Base-by-base conservation (phyloP, 2,329 filamentous ascomycete genomes). In the Aspergillus ochraceoroseus region DNA sequence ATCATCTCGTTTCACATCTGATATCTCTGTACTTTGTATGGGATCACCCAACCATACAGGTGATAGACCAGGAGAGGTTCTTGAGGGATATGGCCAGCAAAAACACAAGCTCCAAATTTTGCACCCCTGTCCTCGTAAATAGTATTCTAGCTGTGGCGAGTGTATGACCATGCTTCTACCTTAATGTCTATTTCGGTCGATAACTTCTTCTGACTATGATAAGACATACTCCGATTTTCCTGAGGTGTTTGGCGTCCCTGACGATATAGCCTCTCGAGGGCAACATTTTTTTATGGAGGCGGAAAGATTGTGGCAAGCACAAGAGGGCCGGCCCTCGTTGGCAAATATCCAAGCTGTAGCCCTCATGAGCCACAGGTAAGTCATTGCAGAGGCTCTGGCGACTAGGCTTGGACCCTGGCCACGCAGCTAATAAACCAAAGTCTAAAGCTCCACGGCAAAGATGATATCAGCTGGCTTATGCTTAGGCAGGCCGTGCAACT, bases 11-110 rank as follows among this genome's bases (percentile, higher is more conserved):
- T 51, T 78, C 81, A 6, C 87, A 94, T 62, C 75, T 95, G 19
- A 77, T 95, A 56, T 87, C 87, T 57, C 84, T 94, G 78, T 95
- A 95, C 67, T 94, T 95, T 66, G 86, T 80, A 56, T 95, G 89
- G 83, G 87, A 95, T 61, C 94, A 95, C 62, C 82, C 87, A 19
- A 94, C 87, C 65, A 94, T 83, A 57, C 80, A 75, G 26, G 70
- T 92, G 15, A 88, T 95, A 59, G 86, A 85, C 55, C 76, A 81
- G 37, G 84, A 90, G 52, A 87, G 89, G 53, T 66, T 82, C 31
- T 73, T 76, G 23, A 85, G 86, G 2, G 54, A 64, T 35, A 65
- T 66, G 62, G 44, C 22, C 11, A 41, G 44, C 5, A 48, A 46
- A 15, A 42, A 56, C 12, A 62, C 64, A 65, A 55, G 74, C 38